Base-by-base conservation (phyloP, 2,329 filamentous ascomycete species). In the Neophaeococcomyces aloes region DNA sequence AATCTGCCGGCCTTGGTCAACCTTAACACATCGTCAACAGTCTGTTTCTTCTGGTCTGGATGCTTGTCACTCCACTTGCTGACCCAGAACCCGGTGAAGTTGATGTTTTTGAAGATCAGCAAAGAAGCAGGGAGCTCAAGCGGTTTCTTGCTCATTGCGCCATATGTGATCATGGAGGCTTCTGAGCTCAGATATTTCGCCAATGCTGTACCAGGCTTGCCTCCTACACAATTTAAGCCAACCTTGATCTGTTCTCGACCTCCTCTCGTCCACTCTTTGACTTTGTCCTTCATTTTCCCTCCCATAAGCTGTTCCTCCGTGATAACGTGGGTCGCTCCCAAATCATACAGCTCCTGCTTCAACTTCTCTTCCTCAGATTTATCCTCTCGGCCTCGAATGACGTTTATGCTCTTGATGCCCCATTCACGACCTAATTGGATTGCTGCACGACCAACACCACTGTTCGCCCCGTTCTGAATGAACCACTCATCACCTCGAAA, bases 401-500 rank as follows among this genome's bases (percentile, higher is more conserved):
- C 73, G 60, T 95, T 96, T 63, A 98, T 83, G 59, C 83, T 93
- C 58, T 86, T 81, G 57, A 91, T 75, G 0, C 89, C 89, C 89
- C 88, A 96, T 42, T 86, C 72, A 55, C 68, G 73, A 1, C 77
- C 89, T 1, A 98, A 70, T 66, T 98, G 91, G 52, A 96, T 91
- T 8, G 86, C 89, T 2, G 88, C 84, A 30, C 91, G 72, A 1
- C 91, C 91, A 13, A 98, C 91, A 8, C 87, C 91, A 32, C 80
- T 86, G 65, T 98, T 98, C 30, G 89, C 91, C 6, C 89, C 91
- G 61, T 98, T 98, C 65, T 98, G 91, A 36, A 98, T 79, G 59
- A 95, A 86, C 88, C 89, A 98, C 45, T 93, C 82, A 43, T 88
- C 84, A n/a, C 78, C 75, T 44, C 73, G 59, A 58, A 81, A 64